Percentiles rank a stretch among this genome's conserved stretches.
Evolutionary conservation across 1,284 basidiomycete species (phyloP).

Genomic region (Rhodotorula sp.): DNA sequence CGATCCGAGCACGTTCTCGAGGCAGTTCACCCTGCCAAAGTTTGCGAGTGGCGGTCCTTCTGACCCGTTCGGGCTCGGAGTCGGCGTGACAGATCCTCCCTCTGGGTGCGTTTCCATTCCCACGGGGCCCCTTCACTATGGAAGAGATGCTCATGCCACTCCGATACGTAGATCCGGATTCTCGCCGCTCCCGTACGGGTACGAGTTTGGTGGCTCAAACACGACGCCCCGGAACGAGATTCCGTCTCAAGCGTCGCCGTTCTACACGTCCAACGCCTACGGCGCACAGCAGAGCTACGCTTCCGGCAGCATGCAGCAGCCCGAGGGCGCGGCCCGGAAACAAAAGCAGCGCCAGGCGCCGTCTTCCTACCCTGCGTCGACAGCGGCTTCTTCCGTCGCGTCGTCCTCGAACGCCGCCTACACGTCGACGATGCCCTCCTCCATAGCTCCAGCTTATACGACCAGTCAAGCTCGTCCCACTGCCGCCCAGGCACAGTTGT

Average conservation of each 20-base stretch:
- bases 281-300: background rate
- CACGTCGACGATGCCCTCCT: background rate
- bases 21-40: conserved; percentile 34
- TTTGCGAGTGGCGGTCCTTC: conserved; percentile 32
- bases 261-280: background rate
- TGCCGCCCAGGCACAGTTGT: background rate
- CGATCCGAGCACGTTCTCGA: conserved; percentile 28
- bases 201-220: background rate
- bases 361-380: background rate
- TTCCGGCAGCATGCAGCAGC: conserved; percentile 1
- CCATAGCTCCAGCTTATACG: background rate
- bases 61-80: conserved; percentile 31
- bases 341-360: conserved; percentile 8
- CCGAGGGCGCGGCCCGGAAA: background rate
- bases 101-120: conserved; percentile 6
- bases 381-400: conserved; percentile 11
- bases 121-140: background rate
- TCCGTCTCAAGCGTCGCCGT: conserved; percentile 7
- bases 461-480: background rate
- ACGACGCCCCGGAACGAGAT: background rate
- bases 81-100: conserved; percentile 26
- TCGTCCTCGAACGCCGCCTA: conserved; percentile 13
- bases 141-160: too few relatives aligned
- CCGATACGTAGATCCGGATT: background rate
- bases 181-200: conserved; percentile 19